Conservation (phyloP, 306 rosid species). For the Astragalus glycyphyllos region DNA sequence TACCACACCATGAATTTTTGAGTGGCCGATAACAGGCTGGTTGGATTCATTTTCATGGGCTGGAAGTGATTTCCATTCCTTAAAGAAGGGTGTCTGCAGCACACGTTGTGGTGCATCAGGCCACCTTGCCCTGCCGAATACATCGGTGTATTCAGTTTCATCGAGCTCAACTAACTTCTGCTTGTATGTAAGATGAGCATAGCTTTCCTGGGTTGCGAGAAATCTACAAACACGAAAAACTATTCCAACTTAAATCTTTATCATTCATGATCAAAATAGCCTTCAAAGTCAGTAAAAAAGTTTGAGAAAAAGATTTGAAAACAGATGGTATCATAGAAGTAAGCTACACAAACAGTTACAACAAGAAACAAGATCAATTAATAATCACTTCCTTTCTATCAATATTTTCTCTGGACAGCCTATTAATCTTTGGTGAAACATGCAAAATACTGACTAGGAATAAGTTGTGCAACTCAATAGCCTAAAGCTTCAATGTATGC, state of each 20-base stretch:
- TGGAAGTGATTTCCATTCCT: slow-evolving; percentile 73
- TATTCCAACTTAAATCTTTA: too few species aligned
- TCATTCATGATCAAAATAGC: background rate
- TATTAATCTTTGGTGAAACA: background rate
- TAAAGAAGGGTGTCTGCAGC: slow-evolving; percentile 71
- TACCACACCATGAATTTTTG: slow-evolving; percentile 77
- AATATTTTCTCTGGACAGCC: background rate
- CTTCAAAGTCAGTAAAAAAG: background rate
- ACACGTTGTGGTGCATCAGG: slow-evolving; percentile 81
- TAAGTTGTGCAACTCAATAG: background rate
- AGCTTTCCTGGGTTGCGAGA: slow-evolving; percentile 83
- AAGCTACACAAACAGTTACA: background rate
- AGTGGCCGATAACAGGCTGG: slow-evolving; percentile 70
- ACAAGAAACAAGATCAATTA: background rate
- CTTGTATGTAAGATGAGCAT: slow-evolving; percentile 84
- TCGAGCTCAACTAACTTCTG: slow-evolving; percentile 68
- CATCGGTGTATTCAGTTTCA: slow-evolving; percentile 68
- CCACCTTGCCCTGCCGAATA: slow-evolving; percentile 90
- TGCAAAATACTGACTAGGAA: slow-evolving; percentile 3
- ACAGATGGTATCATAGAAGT: background rate
- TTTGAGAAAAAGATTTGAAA: background rate
- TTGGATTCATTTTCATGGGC: slow-evolving; percentile 61
- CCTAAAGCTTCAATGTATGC: background rate
- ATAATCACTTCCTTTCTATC: slow-evolving; percentile 3
- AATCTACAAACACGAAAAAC: slow-evolving; percentile 58